These are phyloP conservation scores for Xylaria telfairii DNA, from an alignment of 495 filamentous ascomycete species.

Conservation along the genomic window DNA sequence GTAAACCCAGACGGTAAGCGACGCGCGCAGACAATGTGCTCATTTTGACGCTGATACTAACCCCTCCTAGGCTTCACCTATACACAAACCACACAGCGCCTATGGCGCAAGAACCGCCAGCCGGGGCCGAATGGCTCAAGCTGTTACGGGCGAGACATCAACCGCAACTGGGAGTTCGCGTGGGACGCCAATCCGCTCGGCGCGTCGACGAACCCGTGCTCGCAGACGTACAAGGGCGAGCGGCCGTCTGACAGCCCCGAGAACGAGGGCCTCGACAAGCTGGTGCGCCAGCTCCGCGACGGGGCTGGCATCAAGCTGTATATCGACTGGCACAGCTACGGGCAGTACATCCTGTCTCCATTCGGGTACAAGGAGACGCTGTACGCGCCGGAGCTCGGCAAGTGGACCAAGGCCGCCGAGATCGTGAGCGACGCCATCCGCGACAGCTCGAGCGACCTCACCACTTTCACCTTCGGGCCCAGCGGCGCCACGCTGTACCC, in stretches of 20 bases:
- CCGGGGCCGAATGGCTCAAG: conserved; percentile 34
- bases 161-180: conserved; percentile 59
- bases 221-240: conserved; percentile 52
- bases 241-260: conserved; percentile 38
- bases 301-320: conserved; percentile 50
- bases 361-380: conserved; percentile 33
- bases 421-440: conserved; percentile 45
- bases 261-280: conserved; percentile 34
- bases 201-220: conserved; percentile 54
- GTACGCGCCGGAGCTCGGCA: conserved; percentile 48
- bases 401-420: conserved; percentile 45
- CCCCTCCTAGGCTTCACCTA: conserved; percentile 50
- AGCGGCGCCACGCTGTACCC: conserved; percentile 57
- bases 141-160: conserved; percentile 57
- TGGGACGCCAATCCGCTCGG: conserved; percentile 51
- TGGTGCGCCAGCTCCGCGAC: conserved; percentile 45
- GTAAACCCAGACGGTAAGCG: conserved; percentile 58
- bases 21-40: background rate
- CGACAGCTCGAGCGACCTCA: conserved; percentile 45
- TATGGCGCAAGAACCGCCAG: conserved; percentile 61
- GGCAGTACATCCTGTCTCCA: conserved; percentile 41
- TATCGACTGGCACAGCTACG: conserved; percentile 59
- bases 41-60: background rate
- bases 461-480: conserved; percentile 49
- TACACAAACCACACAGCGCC: conserved; percentile 52